phyloP scores from a whole-genome alignment of 208 protist genomes.

The Ichthyophonus hoferi region DNA sequence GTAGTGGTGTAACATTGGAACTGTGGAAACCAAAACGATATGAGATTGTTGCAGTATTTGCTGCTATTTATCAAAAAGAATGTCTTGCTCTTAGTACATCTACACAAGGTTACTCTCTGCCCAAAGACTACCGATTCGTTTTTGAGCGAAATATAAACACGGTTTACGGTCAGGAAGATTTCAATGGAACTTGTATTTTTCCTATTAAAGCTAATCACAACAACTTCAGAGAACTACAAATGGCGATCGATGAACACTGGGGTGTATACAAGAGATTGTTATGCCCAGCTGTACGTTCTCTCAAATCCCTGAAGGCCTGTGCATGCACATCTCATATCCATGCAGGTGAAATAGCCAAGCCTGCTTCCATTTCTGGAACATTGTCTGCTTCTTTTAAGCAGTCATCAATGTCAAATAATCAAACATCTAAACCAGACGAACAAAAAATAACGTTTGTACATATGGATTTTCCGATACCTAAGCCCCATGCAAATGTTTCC shows the following conservation, averaged over 20 bases:
- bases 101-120: neutral
- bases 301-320: too few relatives aligned
- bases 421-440: too few relatives aligned
- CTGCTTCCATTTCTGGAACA: too few relatives aligned
- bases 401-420: too few relatives aligned
- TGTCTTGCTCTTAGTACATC: neutral
- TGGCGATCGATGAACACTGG: conserved; percentile 33
- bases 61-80: conserved; percentile 27
- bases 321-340: too few relatives aligned
- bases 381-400: too few relatives aligned
- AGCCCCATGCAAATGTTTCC: too few relatives aligned
- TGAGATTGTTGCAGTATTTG: conserved; percentile 46
- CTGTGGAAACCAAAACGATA: conserved; percentile 43
- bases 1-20: conserved; percentile 19
- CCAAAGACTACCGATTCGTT: neutral
- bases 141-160: neutral
- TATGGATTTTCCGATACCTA: too few relatives aligned
- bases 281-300: conserved; percentile 26
- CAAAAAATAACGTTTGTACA: too few relatives aligned
- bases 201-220: neutral
- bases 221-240: conserved; percentile 1
- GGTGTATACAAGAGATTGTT: conserved; percentile 40
- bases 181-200: neutral
- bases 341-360: too few relatives aligned
- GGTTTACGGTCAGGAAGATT: neutral